These are phyloP conservation scores for Cicer arietinum DNA, from an alignment of 306 rosid genomes.

Conservation along the genomic window DNA sequence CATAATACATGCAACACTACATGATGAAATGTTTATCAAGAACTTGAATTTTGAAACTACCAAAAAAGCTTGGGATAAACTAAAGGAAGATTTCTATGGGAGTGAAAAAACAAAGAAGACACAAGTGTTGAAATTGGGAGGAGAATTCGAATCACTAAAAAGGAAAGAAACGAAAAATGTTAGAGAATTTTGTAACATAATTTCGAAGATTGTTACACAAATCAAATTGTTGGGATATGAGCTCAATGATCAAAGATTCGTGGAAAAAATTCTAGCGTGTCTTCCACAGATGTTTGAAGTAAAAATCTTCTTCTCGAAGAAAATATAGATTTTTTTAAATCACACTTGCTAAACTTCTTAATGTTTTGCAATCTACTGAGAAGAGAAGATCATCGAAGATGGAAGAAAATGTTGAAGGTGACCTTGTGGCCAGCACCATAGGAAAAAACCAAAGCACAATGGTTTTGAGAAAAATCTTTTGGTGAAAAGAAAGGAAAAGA, in stretches of 20 bases:
- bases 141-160: neutral
- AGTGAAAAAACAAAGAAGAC: no score
- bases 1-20: no score
- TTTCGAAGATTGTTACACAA: neutral
- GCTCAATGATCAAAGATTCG: neutral
- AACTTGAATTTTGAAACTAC: no score
- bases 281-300: neutral
- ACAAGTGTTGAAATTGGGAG: no score
- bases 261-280: neutral
- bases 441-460: neutral
- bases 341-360: neutral
- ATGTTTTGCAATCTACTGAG: neutral
- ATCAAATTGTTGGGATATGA: neutral
- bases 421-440: neutral
- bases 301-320: neutral
- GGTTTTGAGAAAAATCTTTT: neutral
- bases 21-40: no score
- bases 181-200: neutral
- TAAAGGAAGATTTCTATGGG: no score
- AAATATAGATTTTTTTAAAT: neutral
- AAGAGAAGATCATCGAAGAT: neutral
- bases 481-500: neutral
- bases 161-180: neutral
- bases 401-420: neutral
- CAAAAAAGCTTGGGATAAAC: no score